Evolutionary conservation across 768 basidiomycete genomes (phyloP), one percentile per base, ranked within the genome.

Genomic region (Lactifluus piperatus): DNA sequence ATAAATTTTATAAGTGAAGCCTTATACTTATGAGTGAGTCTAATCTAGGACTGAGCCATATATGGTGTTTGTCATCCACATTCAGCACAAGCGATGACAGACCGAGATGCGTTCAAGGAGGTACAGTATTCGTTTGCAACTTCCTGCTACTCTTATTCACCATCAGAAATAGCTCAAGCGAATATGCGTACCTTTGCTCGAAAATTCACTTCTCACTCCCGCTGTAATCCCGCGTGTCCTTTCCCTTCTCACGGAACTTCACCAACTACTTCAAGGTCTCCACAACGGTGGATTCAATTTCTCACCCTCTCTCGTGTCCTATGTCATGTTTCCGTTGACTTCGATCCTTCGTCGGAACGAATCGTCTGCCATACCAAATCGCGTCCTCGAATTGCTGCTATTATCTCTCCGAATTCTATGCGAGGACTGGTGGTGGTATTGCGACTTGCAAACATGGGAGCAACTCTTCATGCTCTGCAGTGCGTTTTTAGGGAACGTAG

Each of bases 321-420:
- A 97, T 70, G 75, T 84, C 29, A 90, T 94, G 72, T 88, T 92
- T 65, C 95, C 95, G 3, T 70, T 97, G 41, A 92, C 92, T 2
- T 81, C 84, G 29, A 82, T 97, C 51, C 78, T 97, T 36, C 84
- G 87, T 50, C 84, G 89, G 32, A 91, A 94, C 68, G 66, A 79
- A 16, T 79, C 84, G 3, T 67, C 78, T 6, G 74, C 79, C 14
- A 85, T 95, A 48, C 87, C 91, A 8, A 86, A 93, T 66, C 85
- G 85, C 65, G 72, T 93, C 30, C 73, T 95, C 48, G 91, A 97
- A 71, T 81, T 79, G 55, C 71, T 93, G 22, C 75, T 97, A 58
- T 65, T 75, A 26, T 73, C 80, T 13, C 73, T 95, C 30, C 68
- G 74, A 3, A 65, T 79, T 1, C 75, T 97, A 26, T 82, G 79